phyloP scores from a whole-genome alignment of 331 rosid genomes.

The Pyrus hybrid region DNA sequence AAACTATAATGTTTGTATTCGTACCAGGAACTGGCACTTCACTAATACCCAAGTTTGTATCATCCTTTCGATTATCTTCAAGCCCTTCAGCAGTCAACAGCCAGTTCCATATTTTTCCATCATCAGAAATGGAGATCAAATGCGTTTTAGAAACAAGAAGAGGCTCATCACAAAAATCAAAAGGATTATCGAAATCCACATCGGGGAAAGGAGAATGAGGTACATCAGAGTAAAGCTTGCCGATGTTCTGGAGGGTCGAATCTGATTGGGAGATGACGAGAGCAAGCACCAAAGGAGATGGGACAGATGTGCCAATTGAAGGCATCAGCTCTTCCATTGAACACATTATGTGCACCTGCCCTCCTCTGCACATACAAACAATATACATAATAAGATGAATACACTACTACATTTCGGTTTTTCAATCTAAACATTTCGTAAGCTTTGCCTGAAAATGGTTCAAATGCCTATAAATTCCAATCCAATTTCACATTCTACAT shows the following conservation, averaged over 20 bases:
- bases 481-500: neutral
- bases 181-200: conserved; percentile 76
- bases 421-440: neutral
- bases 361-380: conserved; percentile 55
- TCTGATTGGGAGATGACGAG: conserved; percentile 65
- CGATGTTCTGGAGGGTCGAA: conserved; percentile 61
- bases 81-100: conserved; percentile 67
- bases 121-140: conserved; percentile 87
- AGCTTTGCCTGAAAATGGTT: neutral
- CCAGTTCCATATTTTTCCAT: conserved; percentile 98
- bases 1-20: conserved; percentile 21
- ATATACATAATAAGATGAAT: neutral
- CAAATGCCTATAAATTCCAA: neutral
- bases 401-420: neutral
- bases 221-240: conserved; percentile 49
- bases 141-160: conserved; percentile 53
- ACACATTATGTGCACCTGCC: conserved; percentile 75
- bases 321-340: conserved; percentile 95
- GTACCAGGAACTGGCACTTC: conserved; percentile 27
- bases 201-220: conserved; percentile 54
- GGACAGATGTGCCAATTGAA: conserved; percentile 78
- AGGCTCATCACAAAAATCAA: conserved; percentile 62
- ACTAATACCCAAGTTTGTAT: conserved; percentile 26
- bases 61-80: conserved; percentile 43
- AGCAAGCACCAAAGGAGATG: conserved; percentile 81